phyloP scores from a whole-genome alignment of 164 flowering plant species.

The Aristolochia fimbriata region DNA sequence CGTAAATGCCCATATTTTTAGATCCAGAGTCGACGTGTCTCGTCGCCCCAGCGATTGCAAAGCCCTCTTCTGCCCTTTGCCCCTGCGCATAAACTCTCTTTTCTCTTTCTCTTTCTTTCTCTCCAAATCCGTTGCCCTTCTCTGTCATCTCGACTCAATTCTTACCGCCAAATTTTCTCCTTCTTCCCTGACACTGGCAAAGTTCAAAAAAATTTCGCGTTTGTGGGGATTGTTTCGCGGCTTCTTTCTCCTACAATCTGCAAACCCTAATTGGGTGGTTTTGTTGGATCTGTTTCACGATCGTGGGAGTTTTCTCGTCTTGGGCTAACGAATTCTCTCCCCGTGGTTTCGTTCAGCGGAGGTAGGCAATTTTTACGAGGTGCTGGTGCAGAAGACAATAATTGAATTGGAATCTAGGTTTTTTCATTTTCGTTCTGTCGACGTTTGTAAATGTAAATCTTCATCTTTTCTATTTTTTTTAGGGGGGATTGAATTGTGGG shows the following conservation, averaged over 20 bases:
- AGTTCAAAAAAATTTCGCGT: slow-evolving; percentile 4
- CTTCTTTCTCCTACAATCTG: background rate
- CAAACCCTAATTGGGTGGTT: slow-evolving; percentile 10
- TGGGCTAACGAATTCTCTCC: no score
- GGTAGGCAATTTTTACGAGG: no score
- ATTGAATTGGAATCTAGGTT: no score
- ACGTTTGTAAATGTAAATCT: no score
- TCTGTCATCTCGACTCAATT: slow-evolving; percentile 6
- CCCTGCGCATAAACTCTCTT: slow-evolving; percentile 15
- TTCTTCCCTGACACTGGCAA: background rate
- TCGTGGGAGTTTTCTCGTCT: no score
- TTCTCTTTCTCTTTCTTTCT: slow-evolving; percentile 12
- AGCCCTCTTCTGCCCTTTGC: slow-evolving; percentile 15
- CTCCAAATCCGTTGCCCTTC: slow-evolving; percentile 22
- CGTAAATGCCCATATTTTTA: slow-evolving; percentile 12
- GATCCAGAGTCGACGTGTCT: background rate
- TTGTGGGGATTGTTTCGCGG: background rate
- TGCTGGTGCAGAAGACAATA: no score
- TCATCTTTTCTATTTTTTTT: no score
- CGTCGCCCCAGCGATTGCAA: background rate
- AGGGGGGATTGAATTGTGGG: no score
- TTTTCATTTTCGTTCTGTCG: no score
- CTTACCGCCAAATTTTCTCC: slow-evolving; percentile 1
- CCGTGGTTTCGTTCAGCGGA: no score
- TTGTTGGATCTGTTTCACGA: background rate